Percentiles rank a stretch among this genome's conserved stretches.
phyloP scores from a whole-genome alignment of 2,329 filamentous ascomycete species.

The Dothistroma pini region DNA sequence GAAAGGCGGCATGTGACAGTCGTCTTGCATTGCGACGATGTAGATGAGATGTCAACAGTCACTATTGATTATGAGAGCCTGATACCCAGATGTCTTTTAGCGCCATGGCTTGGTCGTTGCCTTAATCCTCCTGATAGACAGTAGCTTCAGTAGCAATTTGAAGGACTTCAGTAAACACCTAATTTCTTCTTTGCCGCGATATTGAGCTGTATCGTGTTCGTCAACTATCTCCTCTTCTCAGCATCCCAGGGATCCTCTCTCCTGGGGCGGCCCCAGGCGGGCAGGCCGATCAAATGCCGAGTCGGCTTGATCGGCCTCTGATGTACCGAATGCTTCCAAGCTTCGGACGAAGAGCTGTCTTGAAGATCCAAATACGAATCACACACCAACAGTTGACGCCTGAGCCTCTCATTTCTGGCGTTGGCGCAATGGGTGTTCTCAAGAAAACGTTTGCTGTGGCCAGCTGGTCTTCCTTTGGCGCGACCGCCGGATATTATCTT shows the following conservation, averaged over 20 bases:
- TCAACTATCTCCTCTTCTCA: background rate
- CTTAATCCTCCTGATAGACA: background rate
- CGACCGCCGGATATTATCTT: slow-evolving; percentile 51
- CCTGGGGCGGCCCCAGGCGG: no score
- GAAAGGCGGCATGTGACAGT: no score
- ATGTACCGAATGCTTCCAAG: background rate
- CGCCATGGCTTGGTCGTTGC: background rate
- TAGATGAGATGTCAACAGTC: background rate
- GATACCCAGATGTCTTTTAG: slow-evolving; percentile 2
- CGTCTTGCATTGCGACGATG: background rate
- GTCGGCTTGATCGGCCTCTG: background rate
- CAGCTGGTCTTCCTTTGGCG: slow-evolving; percentile 39
- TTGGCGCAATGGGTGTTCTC: slow-evolving; percentile 32
- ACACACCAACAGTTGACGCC: slow-evolving; percentile 1
- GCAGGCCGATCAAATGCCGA: background rate
- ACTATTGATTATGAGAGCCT: background rate
- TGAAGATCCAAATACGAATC: background rate
- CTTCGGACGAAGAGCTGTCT: background rate
- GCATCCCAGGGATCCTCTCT: background rate
- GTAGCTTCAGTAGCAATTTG: background rate
- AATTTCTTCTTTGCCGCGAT: background rate
- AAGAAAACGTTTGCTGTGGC: slow-evolving; percentile 30
- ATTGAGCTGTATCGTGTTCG: background rate
- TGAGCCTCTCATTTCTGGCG: slow-evolving; percentile 8
- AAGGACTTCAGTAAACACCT: background rate